Evolutionary conservation across 225 moss, liverwort and hornwort genomes (phyloP).

Genomic region (Climacium dendroides): DNA sequence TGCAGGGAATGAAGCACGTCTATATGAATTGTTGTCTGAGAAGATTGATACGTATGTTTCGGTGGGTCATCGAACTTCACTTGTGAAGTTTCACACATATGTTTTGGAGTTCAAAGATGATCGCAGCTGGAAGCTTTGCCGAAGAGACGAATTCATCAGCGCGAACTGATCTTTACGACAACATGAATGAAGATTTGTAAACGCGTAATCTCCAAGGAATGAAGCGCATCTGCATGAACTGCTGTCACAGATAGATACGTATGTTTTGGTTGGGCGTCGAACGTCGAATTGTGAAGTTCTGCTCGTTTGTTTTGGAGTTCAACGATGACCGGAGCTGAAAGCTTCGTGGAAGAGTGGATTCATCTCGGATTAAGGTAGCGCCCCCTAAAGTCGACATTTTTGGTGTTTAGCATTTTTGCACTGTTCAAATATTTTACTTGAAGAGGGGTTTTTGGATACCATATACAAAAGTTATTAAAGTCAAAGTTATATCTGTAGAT

Average conservation of each 20-base stretch:
- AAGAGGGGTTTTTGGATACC: too few relatives aligned
- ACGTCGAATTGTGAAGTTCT: slow-evolving; percentile 61
- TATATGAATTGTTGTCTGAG: slow-evolving; percentile 45
- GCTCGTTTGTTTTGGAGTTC: slow-evolving; percentile 53
- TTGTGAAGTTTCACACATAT: slow-evolving; percentile 79
- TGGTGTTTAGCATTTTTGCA: not conserved
- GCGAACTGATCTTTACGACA: not conserved
- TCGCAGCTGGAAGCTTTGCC: slow-evolving; percentile 43
- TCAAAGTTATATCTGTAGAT: not conserved
- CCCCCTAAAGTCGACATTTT: not conserved
- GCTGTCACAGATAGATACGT: slow-evolving; percentile 25
- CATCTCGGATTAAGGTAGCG: not conserved
- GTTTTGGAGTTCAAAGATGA: slow-evolving; percentile 66
- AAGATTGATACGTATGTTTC: slow-evolving; percentile 60
- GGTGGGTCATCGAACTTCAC: slow-evolving; percentile 75
- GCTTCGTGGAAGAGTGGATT: slow-evolving; percentile 33
- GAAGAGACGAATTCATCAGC: slow-evolving; percentile 35
- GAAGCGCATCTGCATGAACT: slow-evolving; percentile 36
- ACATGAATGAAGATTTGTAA: not conserved
- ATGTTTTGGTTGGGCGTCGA: slow-evolving; percentile 59
- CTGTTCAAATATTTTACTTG: not conserved
- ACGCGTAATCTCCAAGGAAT: slow-evolving; percentile 3
- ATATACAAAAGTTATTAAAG: not conserved
- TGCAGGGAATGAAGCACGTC: slow-evolving; percentile 48
- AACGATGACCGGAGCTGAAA: slow-evolving; percentile 33